Percentiles rank a stretch among this genome's conserved stretches.
These are phyloP conservation scores for Globisporangium recalcitrans DNA, from an alignment of 352 stramenopile genomes.

Conservation along the genomic window DNA sequence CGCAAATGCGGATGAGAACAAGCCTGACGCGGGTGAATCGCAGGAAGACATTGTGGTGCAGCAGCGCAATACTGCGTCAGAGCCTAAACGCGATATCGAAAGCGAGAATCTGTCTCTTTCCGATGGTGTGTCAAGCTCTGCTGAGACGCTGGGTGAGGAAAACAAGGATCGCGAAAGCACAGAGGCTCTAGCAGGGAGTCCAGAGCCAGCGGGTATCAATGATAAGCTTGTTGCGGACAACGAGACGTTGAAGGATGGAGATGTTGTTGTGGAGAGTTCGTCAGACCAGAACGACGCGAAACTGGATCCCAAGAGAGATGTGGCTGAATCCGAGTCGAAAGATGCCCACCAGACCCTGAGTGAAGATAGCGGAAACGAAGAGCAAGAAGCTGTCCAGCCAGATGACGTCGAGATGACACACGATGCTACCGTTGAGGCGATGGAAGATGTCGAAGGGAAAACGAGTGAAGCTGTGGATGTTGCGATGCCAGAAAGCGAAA, in stretches of 20 bases:
- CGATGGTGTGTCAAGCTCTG: background rate
- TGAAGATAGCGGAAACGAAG: background rate
- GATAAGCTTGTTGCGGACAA: background rate
- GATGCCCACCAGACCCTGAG: background rate
- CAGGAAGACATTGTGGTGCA: background rate
- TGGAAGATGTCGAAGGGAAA: background rate
- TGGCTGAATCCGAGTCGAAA: background rate
- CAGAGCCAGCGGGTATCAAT: background rate
- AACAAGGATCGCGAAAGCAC: background rate
- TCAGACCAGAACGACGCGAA: background rate
- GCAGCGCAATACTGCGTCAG: background rate
- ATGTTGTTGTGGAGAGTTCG: background rate
- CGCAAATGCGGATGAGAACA: background rate
- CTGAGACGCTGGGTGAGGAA: background rate
- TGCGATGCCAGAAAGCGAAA: background rate
- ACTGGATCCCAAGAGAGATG: background rate
- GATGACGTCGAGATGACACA: background rate
- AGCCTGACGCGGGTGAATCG: background rate
- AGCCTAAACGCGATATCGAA: background rate
- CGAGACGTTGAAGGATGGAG: background rate
- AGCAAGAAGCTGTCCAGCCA: background rate
- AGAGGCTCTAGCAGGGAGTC: background rate
- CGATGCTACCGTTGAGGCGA: background rate
- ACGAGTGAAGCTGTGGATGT: background rate
- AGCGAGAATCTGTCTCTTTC: background rate